phyloP scores from a whole-genome alignment of 768 basidiomycete species.

The Amanita rubescens region DNA sequence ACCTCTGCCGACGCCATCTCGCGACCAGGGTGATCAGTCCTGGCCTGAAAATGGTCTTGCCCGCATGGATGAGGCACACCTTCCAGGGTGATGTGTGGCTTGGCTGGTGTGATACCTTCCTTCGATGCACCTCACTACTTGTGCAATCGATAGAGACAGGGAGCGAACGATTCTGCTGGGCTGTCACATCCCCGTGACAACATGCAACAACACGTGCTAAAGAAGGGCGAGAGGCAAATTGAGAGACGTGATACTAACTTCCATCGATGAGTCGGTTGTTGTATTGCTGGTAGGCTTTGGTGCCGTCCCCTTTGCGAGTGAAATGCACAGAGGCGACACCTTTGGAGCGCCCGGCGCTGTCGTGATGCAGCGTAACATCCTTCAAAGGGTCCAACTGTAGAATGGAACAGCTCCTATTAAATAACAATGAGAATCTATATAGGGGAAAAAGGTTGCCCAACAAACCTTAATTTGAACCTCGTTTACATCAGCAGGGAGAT shows the following conservation, averaged over 20 bases:
- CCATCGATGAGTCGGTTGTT: conserved; percentile 99
- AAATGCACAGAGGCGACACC: conserved; percentile 87
- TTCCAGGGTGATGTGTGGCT: background rate
- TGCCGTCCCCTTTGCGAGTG: conserved; percentile 79
- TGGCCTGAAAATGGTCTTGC: conserved; percentile 8
- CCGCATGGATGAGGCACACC: background rate
- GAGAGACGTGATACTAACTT: conserved; percentile 86
- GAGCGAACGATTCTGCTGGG: conserved; percentile 32
- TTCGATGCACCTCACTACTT: background rate
- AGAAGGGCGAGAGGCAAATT: conserved; percentile 32
- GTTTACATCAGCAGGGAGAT: conserved; percentile 89
- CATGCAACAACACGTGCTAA: conserved; percentile 17
- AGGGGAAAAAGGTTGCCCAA: conserved; percentile 5
- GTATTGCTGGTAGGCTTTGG: conserved; percentile 89
- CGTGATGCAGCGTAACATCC: conserved; percentile 81
- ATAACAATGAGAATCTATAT: background rate
- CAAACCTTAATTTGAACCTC: conserved; percentile 88
- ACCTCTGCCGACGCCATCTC: conserved; percentile 2
- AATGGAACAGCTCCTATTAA: conserved; percentile 81
- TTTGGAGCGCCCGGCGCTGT: conserved; percentile 80
- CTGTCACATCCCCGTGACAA: conserved; percentile 15
- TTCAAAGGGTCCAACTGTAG: conserved; percentile 84
- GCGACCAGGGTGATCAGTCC: conserved; percentile 36
- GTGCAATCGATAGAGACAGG: conserved; percentile 32
- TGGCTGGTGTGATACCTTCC: background rate